A percentile compares a stretch with the other conserved stretches of the same genome.
Evolutionary conservation across 2,329 filamentous ascomycete genomes (phyloP).

Genomic region (Fusarium sulawesiense): DNA sequence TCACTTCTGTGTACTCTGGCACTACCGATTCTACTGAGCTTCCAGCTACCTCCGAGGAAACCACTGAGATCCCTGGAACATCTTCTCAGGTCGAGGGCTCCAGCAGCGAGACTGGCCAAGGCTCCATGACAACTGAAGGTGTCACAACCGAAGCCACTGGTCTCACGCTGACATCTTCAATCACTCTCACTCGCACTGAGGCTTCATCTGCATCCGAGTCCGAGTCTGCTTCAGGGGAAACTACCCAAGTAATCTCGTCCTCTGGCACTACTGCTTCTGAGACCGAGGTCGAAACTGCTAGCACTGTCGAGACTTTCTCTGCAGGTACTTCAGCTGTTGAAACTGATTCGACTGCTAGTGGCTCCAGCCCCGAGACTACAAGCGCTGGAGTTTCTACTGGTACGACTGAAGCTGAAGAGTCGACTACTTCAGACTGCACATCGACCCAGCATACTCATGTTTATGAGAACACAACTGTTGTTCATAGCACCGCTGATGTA

Average conservation of each 20-base stretch:
- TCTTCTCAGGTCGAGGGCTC: neutral
- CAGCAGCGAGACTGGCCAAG: slow-evolving; percentile 16
- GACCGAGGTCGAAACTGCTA: neutral
- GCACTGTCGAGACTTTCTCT: neutral
- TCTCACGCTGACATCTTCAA: slow-evolving; percentile 8
- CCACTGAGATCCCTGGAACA: neutral
- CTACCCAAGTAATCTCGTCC: neutral
- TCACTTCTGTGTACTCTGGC: slow-evolving; percentile 4
- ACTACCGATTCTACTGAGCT: neutral
- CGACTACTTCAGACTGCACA: slow-evolving; percentile 20
- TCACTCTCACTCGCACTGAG: slow-evolving; percentile 17
- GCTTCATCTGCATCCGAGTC: neutral
- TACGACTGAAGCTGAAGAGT: neutral
- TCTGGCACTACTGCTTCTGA: slow-evolving; percentile 12
- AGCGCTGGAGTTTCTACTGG: neutral
- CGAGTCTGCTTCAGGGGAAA: neutral
- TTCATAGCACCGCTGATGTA: slow-evolving; percentile 10
- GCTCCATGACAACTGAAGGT: neutral
- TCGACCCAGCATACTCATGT: slow-evolving; percentile 27
- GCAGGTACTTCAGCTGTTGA: neutral
- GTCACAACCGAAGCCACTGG: neutral
- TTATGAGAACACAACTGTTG: slow-evolving; percentile 33
- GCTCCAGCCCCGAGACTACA: neutral
- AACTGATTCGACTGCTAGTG: neutral
- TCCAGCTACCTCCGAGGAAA: neutral